A percentile compares a stretch with the other conserved stretches of the same genome.
Conservation (phyloP, 495 filamentous ascomycete genomes). For the Lindgomyces ingoldianus region DNA sequence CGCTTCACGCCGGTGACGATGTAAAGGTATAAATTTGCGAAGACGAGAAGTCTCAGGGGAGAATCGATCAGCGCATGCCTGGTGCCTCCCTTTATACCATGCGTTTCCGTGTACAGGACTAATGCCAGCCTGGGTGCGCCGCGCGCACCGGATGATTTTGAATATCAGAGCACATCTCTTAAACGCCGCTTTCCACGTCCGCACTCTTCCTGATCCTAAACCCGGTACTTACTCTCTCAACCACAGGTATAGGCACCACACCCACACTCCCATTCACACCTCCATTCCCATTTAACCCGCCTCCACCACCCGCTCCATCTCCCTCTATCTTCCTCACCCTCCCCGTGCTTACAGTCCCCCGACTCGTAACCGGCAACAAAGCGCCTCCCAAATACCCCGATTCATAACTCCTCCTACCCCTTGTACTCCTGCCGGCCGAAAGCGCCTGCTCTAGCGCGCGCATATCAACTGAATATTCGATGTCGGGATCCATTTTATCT, state of each 20-base stretch:
- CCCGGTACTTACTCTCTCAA: conserved; percentile 33
- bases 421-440: conserved; percentile 12
- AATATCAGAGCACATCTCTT: no score
- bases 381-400: conserved; percentile 1
- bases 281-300: conserved; percentile 4
- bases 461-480: conserved; percentile 11
- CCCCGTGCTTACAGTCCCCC: conserved; percentile 15
- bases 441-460: conserved; percentile 24
- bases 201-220: conserved; percentile 31
- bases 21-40: no score
- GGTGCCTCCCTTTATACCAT: no score
- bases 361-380: conserved; percentile 25
- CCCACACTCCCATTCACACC: background rate
- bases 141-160: no score
- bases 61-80: no score
- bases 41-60: no score
- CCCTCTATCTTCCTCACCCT: background rate
- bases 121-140: no score
- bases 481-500: conserved; percentile 1
- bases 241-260: background rate
- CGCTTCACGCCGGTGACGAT: no score
- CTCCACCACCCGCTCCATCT: background rate
- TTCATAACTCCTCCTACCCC: conserved; percentile 4
- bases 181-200: conserved; percentile 33
- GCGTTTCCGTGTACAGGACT: no score